Conservation (phyloP, 257 asterid species). For the Nicotiana obtusifolia region DNA sequence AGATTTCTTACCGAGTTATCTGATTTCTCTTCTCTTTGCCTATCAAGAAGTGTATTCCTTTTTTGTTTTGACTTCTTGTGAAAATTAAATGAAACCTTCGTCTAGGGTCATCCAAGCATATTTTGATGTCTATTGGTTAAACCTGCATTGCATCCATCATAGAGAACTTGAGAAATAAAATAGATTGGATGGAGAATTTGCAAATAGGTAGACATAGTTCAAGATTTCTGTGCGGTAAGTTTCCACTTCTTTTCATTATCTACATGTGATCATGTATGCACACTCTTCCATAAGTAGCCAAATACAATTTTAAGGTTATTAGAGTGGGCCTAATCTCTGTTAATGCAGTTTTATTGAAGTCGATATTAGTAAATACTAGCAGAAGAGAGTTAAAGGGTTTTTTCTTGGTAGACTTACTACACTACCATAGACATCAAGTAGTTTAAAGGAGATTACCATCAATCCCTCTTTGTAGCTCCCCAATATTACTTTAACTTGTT, state of each 20-base stretch:
- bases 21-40: neutral
- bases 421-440: neutral
- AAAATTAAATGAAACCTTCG: neutral
- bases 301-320: neutral
- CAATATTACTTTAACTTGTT: neutral
- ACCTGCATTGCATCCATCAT: neutral
- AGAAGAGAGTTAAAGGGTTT: neutral
- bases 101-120: neutral
- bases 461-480: neutral
- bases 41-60: neutral
- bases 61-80: neutral
- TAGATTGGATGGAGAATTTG: neutral
- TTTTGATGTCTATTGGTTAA: neutral
- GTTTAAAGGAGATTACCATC: neutral
- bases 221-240: neutral
- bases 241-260: neutral
- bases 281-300: neutral
- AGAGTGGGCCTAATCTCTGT: neutral
- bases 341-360: neutral
- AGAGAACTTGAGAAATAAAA: neutral
- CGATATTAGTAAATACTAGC: neutral
- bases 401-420: neutral
- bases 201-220: neutral
- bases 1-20: neutral
- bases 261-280: neutral